Conservation (phyloP, 208 protist genomes). For the Trypanosoma melophagium region DNA sequence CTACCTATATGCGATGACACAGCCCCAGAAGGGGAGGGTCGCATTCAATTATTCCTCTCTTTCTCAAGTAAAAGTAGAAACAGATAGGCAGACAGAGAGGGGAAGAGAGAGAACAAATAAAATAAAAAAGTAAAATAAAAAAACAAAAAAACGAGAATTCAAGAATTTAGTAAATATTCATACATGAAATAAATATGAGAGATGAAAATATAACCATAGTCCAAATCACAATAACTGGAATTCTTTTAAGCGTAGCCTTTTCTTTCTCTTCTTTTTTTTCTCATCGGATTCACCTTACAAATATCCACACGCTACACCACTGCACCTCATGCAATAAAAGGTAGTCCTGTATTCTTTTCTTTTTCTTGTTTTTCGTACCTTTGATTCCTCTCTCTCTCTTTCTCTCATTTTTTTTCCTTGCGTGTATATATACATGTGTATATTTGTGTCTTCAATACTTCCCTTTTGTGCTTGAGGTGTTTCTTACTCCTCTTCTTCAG, state of each 20-base stretch:
- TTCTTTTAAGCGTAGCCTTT: no score
- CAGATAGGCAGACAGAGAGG: neutral
- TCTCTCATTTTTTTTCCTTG: neutral
- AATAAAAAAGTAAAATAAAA: neutral
- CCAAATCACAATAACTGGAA: no score
- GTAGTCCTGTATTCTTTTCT: slow-evolving; percentile 5
- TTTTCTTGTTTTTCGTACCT: neutral
- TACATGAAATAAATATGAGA: no score
- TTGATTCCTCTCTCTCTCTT: neutral
- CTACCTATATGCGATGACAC: no score
- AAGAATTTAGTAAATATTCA: neutral
- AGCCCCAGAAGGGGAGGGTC: neutral
- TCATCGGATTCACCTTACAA: no score
- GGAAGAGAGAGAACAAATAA: neutral
- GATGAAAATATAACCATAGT: no score
- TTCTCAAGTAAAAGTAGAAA: neutral
- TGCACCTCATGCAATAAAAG: no score
- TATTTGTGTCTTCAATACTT: neutral
- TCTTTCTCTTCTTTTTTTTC: no score
- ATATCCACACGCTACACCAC: no score
- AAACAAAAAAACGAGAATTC: neutral
- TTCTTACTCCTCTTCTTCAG: slow-evolving; percentile 8
- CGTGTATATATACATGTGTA: neutral
- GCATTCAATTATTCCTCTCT: neutral
- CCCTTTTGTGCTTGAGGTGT: neutral